A percentile compares a stretch with the other conserved stretches of the same genome.
These are phyloP conservation scores for Phlyctochytrium arcticum DNA, from an alignment of 192 early-diverging fungal genomes.

Conservation along the genomic window DNA sequence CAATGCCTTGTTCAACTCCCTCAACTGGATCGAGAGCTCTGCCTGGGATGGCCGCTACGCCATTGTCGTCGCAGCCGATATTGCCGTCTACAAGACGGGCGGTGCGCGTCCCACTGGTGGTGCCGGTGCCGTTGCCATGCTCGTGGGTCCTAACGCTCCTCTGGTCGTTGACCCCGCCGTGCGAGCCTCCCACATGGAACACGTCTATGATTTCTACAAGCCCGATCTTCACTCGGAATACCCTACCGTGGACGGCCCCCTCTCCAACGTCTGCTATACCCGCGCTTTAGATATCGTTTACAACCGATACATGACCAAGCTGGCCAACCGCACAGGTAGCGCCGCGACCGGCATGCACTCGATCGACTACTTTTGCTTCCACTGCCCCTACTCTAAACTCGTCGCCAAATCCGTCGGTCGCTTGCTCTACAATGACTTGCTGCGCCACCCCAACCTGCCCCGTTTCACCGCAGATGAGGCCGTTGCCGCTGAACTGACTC, in stretches of 20 bases:
- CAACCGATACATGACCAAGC: conserved; percentile 73
- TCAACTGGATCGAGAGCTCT: conserved; percentile 95
- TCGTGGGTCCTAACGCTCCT: conserved; percentile 90
- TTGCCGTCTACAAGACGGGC: conserved; percentile 93
- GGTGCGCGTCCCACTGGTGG: conserved; percentile 92
- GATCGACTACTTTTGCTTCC: conserved; percentile 85
- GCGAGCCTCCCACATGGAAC: conserved; percentile 90
- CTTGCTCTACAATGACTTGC: conserved; percentile 88
- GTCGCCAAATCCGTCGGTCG: conserved; percentile 93
- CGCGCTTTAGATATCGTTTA: conserved; percentile 89
- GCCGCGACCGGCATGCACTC: conserved; percentile 47
- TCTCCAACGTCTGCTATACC: conserved; percentile 89
- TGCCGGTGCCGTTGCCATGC: conserved; percentile 84
- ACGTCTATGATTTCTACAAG: conserved; percentile 99
- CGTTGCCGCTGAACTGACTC: conserved; percentile 38
- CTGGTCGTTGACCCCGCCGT: conserved; percentile 88
- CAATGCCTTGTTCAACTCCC: conserved; percentile 90
- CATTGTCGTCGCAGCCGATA: conserved; percentile 75
- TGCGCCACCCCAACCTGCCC: conserved; percentile 65
- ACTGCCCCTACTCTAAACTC: conserved; percentile 97
- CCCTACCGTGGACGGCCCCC: conserved; percentile 94
- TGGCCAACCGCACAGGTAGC: conserved; percentile 30
- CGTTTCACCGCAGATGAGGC: conserved; percentile 22
- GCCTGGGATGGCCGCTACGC: conserved; percentile 89
- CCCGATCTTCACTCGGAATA: conserved; percentile 96